A percentile compares a stretch with the other conserved stretches of the same genome.
These are phyloP conservation scores for Helianthus tuberosus DNA, from an alignment of 129 eudicot species.

Conservation along the genomic window DNA sequence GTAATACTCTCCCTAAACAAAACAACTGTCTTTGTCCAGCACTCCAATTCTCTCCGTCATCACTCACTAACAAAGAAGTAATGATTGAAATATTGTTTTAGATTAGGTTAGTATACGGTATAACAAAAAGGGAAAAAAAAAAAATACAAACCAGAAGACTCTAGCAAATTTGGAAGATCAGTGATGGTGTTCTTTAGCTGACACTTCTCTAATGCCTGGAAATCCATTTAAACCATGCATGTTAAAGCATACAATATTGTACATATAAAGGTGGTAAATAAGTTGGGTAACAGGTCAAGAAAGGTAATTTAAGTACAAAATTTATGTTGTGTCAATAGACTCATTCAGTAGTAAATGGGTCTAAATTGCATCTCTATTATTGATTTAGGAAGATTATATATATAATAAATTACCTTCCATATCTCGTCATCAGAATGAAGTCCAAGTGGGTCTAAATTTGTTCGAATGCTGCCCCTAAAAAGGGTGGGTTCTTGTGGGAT, in stretches of 20 bases:
- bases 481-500: constrained; percentile 93
- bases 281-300: background rate
- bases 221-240: background rate
- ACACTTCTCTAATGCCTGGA: constrained; percentile 70
- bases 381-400: background rate
- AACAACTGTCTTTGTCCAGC: constrained; percentile 65
- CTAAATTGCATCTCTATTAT: background rate
- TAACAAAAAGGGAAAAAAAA: too few species aligned
- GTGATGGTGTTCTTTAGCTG: constrained; percentile 66
- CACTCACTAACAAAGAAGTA: constrained; percentile 12
- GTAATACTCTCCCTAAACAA: constrained; percentile 61
- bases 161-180: constrained; percentile 58
- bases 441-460: constrained; percentile 74
- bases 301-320: too few species aligned
- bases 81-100: background rate
- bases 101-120: background rate
- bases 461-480: constrained; percentile 62
- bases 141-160: constrained; percentile 57
- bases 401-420: constrained; percentile 55
- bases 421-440: constrained; percentile 65
- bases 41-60: constrained; percentile 74
- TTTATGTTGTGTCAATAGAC: background rate
- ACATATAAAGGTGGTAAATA: background rate
- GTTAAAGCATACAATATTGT: background rate
- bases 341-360: background rate